phyloP scores from a whole-genome alignment of 73 alveolate species.

The Tetrahymena thermophila region DNA sequence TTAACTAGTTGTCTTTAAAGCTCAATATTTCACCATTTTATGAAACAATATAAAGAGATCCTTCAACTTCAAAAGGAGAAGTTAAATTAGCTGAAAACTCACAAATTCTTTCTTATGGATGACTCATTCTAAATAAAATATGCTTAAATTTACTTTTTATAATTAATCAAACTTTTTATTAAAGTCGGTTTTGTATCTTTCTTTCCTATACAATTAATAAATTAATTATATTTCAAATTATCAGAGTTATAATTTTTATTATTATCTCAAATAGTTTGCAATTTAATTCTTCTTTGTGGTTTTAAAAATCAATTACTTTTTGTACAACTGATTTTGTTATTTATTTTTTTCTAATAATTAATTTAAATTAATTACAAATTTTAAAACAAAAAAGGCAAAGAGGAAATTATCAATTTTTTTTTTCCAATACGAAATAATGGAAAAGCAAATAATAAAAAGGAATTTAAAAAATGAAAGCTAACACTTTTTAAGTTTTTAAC shows the following conservation, averaged over 20 bases:
- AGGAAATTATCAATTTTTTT: neutral
- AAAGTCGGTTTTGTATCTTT: neutral
- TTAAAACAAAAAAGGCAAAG: neutral
- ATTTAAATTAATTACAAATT: neutral
- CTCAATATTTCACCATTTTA: conserved; percentile 31
- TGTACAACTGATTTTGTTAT: neutral
- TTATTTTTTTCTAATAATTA: neutral
- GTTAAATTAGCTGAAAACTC: conserved; percentile 15
- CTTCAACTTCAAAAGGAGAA: conserved; percentile 28
- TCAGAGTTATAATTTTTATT: neutral
- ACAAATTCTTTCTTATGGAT: conserved; percentile 40
- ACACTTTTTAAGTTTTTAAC: neutral
- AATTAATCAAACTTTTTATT: neutral
- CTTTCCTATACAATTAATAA: neutral
- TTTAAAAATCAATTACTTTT: neutral
- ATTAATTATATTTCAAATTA: neutral
- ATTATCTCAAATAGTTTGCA: neutral
- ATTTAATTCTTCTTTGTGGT: neutral
- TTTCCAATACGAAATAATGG: neutral
- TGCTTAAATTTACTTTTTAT: neutral
- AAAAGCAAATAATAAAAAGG: neutral
- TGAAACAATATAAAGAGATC: conserved; percentile 16
- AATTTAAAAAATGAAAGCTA: neutral
- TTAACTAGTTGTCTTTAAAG: neutral
- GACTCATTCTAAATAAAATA: conserved; percentile 4